Evolutionary conservation across 148 eudicot genomes (phyloP).

Genomic region (Hydrangea macrophylla): DNA sequence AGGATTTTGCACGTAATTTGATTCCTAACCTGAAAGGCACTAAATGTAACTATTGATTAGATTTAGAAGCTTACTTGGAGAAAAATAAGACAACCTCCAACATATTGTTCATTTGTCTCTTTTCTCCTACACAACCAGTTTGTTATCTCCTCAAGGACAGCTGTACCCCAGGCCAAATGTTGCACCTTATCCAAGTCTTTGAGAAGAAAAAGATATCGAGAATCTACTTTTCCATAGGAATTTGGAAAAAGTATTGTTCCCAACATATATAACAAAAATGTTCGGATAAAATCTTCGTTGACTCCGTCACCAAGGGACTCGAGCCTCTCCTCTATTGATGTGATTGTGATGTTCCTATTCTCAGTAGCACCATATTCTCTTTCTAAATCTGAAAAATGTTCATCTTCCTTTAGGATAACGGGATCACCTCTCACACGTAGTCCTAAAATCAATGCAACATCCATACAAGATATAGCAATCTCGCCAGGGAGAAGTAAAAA

Average conservation of each 20-base stretch:
- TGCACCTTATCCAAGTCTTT: conserved; percentile 35
- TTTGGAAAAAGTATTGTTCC: conserved; percentile 55
- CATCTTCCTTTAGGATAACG: conserved; percentile 27
- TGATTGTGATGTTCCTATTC: conserved; percentile 36
- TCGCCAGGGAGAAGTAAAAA: conserved; percentile 48
- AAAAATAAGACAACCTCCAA: conserved; percentile 69
- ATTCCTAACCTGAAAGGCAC: neutral
- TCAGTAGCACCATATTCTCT: conserved; percentile 45
- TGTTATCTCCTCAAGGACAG: conserved; percentile 47
- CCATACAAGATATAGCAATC: conserved; percentile 40
- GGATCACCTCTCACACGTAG: conserved; percentile 44
- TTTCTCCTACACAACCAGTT: conserved; percentile 42
- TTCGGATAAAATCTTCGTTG: conserved; percentile 48
- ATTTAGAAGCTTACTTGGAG: conserved; percentile 53
- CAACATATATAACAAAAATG: conserved; percentile 47
- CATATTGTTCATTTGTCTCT: conserved; percentile 30
- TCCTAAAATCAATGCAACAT: conserved; percentile 62
- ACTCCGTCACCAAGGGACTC: conserved; percentile 39
- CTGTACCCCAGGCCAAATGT: conserved; percentile 60
- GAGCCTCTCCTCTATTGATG: conserved; percentile 43
- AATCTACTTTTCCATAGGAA: conserved; percentile 52
- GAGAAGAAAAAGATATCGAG: conserved; percentile 51
- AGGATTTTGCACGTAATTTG: neutral
- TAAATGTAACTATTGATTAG: neutral
- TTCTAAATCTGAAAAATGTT: conserved; percentile 42